These are phyloP conservation scores for Pythium dissotocum DNA, from an alignment of 352 stramenopile genomes.

Conservation along the genomic window DNA sequence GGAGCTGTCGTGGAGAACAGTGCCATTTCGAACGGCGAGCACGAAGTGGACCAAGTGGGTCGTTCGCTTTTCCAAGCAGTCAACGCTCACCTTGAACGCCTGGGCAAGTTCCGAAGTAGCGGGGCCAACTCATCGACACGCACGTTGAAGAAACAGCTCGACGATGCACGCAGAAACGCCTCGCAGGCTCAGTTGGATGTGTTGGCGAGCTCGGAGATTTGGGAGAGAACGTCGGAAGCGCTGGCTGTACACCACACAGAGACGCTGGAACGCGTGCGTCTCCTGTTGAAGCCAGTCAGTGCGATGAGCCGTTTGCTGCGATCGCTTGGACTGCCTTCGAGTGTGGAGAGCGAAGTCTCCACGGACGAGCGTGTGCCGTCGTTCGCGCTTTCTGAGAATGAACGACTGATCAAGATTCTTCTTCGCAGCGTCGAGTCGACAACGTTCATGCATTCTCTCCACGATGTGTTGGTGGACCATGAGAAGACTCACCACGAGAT, in stretches of 20 bases:
- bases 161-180: slow-evolving; percentile 6
- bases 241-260: background rate
- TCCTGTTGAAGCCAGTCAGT: background rate
- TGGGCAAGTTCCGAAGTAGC: background rate
- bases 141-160: slow-evolving; percentile 9
- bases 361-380: background rate
- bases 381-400: slow-evolving; percentile 74
- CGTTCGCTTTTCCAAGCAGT: background rate
- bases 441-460: slow-evolving; percentile 49
- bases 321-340: background rate
- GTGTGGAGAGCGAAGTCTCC: background rate
- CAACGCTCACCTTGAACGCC: background rate
- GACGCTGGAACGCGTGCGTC: background rate
- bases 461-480: slow-evolving; percentile 51
- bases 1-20: background rate
- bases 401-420: slow-evolving; percentile 72
- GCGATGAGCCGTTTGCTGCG: background rate
- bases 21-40: background rate
- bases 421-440: slow-evolving; percentile 64
- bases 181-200: slow-evolving; percentile 6
- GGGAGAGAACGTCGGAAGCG: slow-evolving; percentile 1
- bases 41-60: slow-evolving; percentile 21
- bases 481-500: slow-evolving; percentile 25
- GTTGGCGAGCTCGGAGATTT: background rate
- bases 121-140: background rate